Percentiles rank a stretch among this genome's conserved stretches.
Evolutionary conservation across 805 yeast genomes (phyloP).

Genomic region (Brettanomyces custersianus): DNA sequence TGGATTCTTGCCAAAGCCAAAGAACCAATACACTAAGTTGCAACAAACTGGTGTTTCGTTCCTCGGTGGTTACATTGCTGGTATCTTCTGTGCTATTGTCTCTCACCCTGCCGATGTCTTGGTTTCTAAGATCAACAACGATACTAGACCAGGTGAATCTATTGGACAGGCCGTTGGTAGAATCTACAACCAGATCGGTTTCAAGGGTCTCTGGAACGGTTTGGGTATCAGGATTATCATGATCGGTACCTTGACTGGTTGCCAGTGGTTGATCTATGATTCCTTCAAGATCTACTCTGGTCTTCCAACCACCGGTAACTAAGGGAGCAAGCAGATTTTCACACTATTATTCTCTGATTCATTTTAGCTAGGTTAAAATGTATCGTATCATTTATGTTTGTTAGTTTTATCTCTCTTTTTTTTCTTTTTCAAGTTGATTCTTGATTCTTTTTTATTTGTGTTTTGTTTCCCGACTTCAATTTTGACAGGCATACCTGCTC

Average conservation of each 20-base stretch:
- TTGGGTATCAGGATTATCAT: slow-evolving; percentile 87
- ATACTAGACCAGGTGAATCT: slow-evolving; percentile 54
- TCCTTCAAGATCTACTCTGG: slow-evolving; percentile 93
- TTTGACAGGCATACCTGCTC: no score
- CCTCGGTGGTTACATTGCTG: slow-evolving; percentile 94
- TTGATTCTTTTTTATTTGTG: no score
- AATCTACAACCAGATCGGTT: slow-evolving; percentile 79
- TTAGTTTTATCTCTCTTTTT: no score
- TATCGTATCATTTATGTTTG: no score
- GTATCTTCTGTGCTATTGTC: slow-evolving; percentile 90
- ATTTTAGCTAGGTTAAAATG: no score
- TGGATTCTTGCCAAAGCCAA: slow-evolving; percentile 56
- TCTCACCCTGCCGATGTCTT: slow-evolving; percentile 99
- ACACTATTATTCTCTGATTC: no score
- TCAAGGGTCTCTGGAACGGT: slow-evolving; percentile 91
- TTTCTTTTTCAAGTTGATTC: no score
- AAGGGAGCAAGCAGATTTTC: no score
- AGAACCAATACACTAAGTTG: slow-evolving; percentile 55
- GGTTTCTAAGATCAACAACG: slow-evolving; percentile 87
- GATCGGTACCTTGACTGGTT: slow-evolving; percentile 96
- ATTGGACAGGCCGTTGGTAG: slow-evolving; percentile 58
- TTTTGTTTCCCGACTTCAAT: no score
- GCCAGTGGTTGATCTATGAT: slow-evolving; percentile 96
- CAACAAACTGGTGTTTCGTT: slow-evolving; percentile 94
- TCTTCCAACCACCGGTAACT: slow-evolving; percentile 81